phyloP scores from a whole-genome alignment of 1,139 yeast genomes.

The Kodamaea plutei region DNA sequence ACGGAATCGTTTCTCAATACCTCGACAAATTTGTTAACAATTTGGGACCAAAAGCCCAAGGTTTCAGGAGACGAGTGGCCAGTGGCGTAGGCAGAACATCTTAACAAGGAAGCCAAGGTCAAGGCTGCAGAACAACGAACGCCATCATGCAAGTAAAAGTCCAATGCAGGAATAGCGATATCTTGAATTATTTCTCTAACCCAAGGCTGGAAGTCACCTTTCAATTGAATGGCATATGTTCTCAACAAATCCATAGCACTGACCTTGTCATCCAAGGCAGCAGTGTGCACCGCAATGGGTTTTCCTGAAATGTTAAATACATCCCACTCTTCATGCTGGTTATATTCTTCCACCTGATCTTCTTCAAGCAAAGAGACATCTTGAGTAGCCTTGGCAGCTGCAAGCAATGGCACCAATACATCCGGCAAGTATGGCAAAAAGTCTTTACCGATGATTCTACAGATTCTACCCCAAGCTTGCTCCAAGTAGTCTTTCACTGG shows the following conservation, averaged over 20 bases:
- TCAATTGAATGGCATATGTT: slow-evolving; percentile 82
- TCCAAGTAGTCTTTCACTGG: slow-evolving; percentile 84
- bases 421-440: slow-evolving; percentile 82
- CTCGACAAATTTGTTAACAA: slow-evolving; percentile 64
- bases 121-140: slow-evolving; percentile 89
- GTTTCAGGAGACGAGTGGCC: slow-evolving; percentile 56
- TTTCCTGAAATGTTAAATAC: slow-evolving; percentile 88
- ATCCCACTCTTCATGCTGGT: slow-evolving; percentile 92
- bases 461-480: slow-evolving; percentile 95
- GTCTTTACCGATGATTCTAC: slow-evolving; percentile 79
- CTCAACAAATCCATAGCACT: slow-evolving; percentile 85
- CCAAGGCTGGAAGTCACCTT: slow-evolving; percentile 78
- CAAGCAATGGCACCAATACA: slow-evolving; percentile 85
- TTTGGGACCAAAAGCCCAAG: slow-evolving; percentile 65
- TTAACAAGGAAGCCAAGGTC: slow-evolving; percentile 72
- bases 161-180: slow-evolving; percentile 82
- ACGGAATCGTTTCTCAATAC: slow-evolving; percentile 77
- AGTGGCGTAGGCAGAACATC: slow-evolving; percentile 63
- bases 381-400: slow-evolving; percentile 84
- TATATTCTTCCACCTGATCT: slow-evolving; percentile 77
- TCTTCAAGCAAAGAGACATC: slow-evolving; percentile 87
- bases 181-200: slow-evolving; percentile 75
- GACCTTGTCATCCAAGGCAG: slow-evolving; percentile 87
- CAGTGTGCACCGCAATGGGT: slow-evolving; percentile 91
- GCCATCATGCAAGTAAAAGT: slow-evolving; percentile 89